Conservation (phyloP, 2,329 filamentous ascomycete genomes). For the Colletotrichum sp. region DNA sequence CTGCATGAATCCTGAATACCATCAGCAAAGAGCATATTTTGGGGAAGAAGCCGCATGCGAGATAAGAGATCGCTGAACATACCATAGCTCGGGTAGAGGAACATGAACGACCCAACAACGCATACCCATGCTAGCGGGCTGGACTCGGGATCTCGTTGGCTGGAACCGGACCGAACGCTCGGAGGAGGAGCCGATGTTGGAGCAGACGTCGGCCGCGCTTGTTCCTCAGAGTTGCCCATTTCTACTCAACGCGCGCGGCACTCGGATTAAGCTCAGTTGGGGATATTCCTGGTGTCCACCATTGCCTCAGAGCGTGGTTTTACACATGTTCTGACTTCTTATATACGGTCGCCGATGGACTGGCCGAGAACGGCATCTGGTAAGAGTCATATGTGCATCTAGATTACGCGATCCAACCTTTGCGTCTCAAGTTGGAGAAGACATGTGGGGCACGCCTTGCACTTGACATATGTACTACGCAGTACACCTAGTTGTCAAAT, state of each 20-base stretch:
- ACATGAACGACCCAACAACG: constrained; percentile 13
- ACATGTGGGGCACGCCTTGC: neutral
- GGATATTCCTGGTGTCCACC: neutral
- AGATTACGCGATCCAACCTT: neutral
- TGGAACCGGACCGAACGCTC: neutral
- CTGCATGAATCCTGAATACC: constrained; percentile 46
- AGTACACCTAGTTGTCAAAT: neutral
- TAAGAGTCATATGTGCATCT: constrained; percentile 2
- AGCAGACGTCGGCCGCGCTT: neutral
- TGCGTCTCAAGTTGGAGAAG: neutral
- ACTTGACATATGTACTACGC: neutral
- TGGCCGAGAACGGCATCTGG: neutral
- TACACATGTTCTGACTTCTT: neutral
- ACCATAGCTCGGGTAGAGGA: constrained; percentile 20
- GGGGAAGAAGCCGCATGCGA: neutral
- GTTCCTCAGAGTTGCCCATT: neutral
- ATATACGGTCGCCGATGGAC: neutral
- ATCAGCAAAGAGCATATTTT: neutral
- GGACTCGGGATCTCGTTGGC: constrained; percentile 3
- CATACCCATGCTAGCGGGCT: constrained; percentile 18
- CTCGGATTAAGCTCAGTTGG: neutral
- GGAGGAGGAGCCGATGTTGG: neutral
- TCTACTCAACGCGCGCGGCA: neutral
- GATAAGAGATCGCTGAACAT: neutral
- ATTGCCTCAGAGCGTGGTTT: neutral